A percentile compares a stretch with the other conserved stretches of the same genome.
Conservation (phyloP, 495 filamentous ascomycete genomes). For the Cenococcum geophilum region DNA sequence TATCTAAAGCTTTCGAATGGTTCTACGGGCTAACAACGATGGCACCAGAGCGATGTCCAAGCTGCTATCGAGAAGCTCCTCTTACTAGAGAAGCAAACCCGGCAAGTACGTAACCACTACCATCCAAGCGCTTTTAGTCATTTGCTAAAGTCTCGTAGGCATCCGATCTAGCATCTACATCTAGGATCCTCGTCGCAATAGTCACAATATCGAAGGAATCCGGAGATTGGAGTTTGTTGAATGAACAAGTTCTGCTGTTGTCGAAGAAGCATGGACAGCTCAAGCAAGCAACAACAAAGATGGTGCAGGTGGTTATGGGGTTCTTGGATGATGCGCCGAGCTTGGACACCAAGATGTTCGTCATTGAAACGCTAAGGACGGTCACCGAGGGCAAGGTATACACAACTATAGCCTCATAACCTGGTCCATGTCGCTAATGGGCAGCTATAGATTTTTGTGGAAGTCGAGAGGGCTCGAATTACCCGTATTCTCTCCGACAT, state of each 20-base stretch:
- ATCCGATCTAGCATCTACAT: constrained; percentile 91
- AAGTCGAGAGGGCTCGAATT: constrained; percentile 93
- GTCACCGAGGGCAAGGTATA: constrained; percentile 93
- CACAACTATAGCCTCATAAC: neutral
- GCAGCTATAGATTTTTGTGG: constrained; percentile 78
- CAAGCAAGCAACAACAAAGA: constrained; percentile 96
- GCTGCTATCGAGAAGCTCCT: constrained; percentile 33
- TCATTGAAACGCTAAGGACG: constrained; percentile 90
- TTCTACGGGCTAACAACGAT: constrained; percentile 1
- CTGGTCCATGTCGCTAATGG: constrained; percentile 7
- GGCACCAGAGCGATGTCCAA: neutral
- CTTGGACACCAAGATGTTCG: constrained; percentile 77
- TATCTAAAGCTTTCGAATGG: neutral
- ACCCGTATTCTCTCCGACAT: constrained; percentile 93
- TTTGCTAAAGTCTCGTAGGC: constrained; percentile 49
- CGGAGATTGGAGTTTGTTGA: constrained; percentile 85
- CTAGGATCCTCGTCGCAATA: constrained; percentile 75
- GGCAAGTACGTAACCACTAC: constrained; percentile 60
- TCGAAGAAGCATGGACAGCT: constrained; percentile 99
- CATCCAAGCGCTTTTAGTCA: neutral
- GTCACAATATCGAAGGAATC: constrained; percentile 91
- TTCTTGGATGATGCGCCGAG: constrained; percentile 80
- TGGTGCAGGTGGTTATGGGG: constrained; percentile 93
- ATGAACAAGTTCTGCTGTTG: constrained; percentile 89
- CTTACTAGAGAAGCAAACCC: constrained; percentile 85